phyloP scores from a whole-genome alignment of 495 filamentous ascomycete genomes.

The Tuber umbilicatum region DNA sequence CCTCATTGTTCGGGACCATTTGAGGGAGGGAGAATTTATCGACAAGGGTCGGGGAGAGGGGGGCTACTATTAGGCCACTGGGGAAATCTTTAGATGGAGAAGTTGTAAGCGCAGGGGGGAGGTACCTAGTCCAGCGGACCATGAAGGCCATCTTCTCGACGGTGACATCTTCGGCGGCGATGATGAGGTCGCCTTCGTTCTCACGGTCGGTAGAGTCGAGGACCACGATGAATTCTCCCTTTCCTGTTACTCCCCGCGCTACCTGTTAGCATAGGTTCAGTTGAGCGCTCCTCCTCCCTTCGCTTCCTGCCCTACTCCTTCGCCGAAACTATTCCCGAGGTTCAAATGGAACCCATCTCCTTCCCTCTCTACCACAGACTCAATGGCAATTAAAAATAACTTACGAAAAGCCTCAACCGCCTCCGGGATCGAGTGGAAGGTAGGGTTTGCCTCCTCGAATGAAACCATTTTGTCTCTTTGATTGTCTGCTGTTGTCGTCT shows the following conservation, averaged over 20 bases:
- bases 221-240: slow-evolving; percentile 91
- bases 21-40: slow-evolving; percentile 68
- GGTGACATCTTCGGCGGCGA: slow-evolving; percentile 79
- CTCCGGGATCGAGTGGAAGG: slow-evolving; percentile 82
- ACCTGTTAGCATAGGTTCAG: slow-evolving; percentile 9
- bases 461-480: slow-evolving; percentile 28
- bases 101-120: neutral
- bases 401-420: slow-evolving; percentile 76
- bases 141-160: slow-evolving; percentile 90
- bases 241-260: slow-evolving; percentile 48
- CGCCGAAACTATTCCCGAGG: neutral
- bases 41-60: slow-evolving; percentile 62
- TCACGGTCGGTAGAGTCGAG: slow-evolving; percentile 85
- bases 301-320: neutral
- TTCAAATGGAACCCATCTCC: neutral
- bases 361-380: slow-evolving; percentile 1
- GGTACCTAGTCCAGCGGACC: slow-evolving; percentile 67
- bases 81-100: slow-evolving; percentile 12
- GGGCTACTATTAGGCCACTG: slow-evolving; percentile 85
- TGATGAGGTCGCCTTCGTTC: slow-evolving; percentile 97
- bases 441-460: slow-evolving; percentile 39
- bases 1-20: slow-evolving; percentile 78
- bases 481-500: neutral
- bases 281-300: slow-evolving; percentile 5
- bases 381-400: slow-evolving; percentile 38